These are phyloP conservation scores for Fagopyrum homotropicum DNA, from an alignment of 148 eudicot genomes.

Conservation along the genomic window DNA sequence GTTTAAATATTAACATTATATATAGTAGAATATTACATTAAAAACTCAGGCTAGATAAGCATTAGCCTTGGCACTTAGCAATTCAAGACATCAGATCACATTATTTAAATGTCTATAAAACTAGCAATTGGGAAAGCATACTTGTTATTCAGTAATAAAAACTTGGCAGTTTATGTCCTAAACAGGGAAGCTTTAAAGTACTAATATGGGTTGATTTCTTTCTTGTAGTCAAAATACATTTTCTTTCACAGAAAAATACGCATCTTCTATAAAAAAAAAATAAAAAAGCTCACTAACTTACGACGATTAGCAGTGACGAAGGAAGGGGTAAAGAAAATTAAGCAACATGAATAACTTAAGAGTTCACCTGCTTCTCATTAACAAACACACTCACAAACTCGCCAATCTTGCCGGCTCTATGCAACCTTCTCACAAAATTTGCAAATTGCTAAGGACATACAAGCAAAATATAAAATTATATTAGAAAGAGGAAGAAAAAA, in stretches of 20 bases:
- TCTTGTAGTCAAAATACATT: neutral
- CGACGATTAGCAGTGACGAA: neutral
- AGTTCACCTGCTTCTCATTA: constrained; percentile 81
- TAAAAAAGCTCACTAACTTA: neutral
- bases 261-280: neutral
- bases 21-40: neutral
- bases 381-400: constrained; percentile 87
- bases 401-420: constrained; percentile 86
- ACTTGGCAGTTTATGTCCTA: neutral
- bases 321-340: neutral
- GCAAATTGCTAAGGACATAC: constrained; percentile 46
- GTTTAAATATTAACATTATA: neutral
- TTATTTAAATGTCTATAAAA: neutral
- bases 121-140: neutral
- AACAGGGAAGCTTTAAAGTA: neutral
- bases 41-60: neutral
- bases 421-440: constrained; percentile 60
- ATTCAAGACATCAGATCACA: neutral
- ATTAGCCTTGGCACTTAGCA: neutral
- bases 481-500: neutral
- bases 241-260: neutral
- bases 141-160: neutral
- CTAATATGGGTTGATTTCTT: neutral
- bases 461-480: neutral
- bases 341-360: neutral